Base-by-base conservation (phyloP, 305 asterid genomes). In the Petunia hybrid region DNA sequence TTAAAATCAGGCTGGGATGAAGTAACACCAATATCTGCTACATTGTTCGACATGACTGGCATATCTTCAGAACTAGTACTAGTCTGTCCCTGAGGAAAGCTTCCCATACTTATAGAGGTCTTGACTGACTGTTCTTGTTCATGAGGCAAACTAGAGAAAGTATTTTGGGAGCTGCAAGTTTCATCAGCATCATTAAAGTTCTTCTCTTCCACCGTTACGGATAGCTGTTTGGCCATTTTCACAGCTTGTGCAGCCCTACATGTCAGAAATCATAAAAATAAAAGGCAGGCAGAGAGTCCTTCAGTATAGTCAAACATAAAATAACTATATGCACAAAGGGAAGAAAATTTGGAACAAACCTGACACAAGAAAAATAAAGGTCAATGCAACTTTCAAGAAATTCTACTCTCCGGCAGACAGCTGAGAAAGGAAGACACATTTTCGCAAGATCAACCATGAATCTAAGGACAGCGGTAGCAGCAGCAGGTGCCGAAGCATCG, bases 371-470 rank as follows among this genome's bases (percentile, higher is more conserved):
- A 86, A 95, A 95, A 83, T 97, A 97, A 83, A 97, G 99, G 88
- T 92, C 97, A 80, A 92, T 87, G 83, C 97, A 95, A 92, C 97
- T 91, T 84, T 97, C 99, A 80, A 97, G 96, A 91, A 93, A 95
- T 86, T 97, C 99, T 62, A 89, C 84, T 80, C 98, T 95, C 83
- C 95, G 93, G 88, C 98, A 91, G 82, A 95, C 93, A 65, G 95
- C 93, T 74, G 99, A 97, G 87, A 97, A 97, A 80, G 95, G 91
- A 74, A 96, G 94, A 81, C 97, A 97, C 99, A 97, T 97, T 87
- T 97, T 97, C 14, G 97, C 99, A 79, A 97, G 94, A 89, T 97
- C 99, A 83, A 97, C 99, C 99, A 97, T 97, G 90, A 97, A 97
- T 84, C 99, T 89, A 70, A 97, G 95, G 85, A 97, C 97, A 14